phyloP scores from a whole-genome alignment of 2,329 filamentous ascomycete species.

The Fusarium humuli region DNA sequence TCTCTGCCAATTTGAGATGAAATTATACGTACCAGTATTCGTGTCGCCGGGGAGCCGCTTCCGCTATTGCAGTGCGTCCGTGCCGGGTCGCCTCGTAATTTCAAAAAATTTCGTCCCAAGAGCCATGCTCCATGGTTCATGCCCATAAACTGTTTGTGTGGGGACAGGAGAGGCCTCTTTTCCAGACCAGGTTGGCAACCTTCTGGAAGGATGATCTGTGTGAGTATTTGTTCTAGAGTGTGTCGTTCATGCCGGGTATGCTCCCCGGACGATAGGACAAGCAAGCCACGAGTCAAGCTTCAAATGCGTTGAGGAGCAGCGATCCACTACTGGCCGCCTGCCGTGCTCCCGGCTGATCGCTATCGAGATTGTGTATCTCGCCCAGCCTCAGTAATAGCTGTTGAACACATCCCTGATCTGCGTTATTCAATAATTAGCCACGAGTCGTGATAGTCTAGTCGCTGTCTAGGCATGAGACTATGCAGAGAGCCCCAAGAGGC shows the following conservation, averaged over 20 bases:
- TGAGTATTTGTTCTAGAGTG: constrained; percentile 33
- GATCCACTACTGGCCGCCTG: constrained; percentile 28
- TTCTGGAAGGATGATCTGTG: constrained; percentile 47
- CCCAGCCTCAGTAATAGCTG: constrained; percentile 8
- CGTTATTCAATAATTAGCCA: constrained; percentile 26
- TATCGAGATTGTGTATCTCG: constrained; percentile 34
- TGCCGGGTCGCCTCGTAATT: constrained; percentile 47
- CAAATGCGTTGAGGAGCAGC: constrained; percentile 13
- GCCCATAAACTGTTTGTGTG: constrained; percentile 33
- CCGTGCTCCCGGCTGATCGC: constrained; percentile 36
- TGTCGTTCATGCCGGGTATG: constrained; percentile 38
- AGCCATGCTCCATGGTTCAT: constrained; percentile 35
- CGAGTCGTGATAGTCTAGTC: constrained; percentile 18
- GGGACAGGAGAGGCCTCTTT: constrained; percentile 35
- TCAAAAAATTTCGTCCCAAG: constrained; percentile 44
- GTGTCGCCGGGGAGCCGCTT: constrained; percentile 51
- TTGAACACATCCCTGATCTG: constrained; percentile 26
- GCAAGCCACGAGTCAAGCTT: constrained; percentile 41
- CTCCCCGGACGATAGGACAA: constrained; percentile 35
- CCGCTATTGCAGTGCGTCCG: constrained; percentile 43
- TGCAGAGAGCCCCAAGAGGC: constrained; percentile 22
- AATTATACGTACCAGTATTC: constrained; percentile 28
- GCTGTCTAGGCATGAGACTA: constrained; percentile 1
- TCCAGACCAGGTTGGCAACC: constrained; percentile 34
- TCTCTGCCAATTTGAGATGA: constrained; percentile 27